These are phyloP conservation scores for Incumbomyces lentus DNA, from an alignment of 2,329 filamentous ascomycete genomes.

Conservation along the genomic window DNA sequence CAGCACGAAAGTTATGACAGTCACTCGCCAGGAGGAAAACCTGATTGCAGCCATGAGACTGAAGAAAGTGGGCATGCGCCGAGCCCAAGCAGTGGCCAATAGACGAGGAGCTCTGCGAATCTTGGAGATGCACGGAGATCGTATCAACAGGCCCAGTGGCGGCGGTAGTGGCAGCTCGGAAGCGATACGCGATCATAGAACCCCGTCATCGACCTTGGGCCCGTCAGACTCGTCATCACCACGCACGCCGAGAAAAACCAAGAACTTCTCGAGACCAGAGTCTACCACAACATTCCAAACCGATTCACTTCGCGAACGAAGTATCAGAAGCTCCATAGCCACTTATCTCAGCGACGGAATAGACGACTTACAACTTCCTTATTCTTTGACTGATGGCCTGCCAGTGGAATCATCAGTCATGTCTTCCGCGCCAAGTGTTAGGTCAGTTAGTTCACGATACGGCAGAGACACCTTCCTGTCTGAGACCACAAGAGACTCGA, in stretches of 20 bases:
- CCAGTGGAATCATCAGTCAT: background rate
- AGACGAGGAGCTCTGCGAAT: slow-evolving; percentile 8
- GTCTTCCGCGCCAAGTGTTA: background rate
- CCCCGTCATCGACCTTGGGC: background rate
- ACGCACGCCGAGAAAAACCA: background rate
- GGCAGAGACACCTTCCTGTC: slow-evolving; percentile 4
- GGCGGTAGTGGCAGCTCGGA: background rate
- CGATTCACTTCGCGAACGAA: slow-evolving; percentile 11
- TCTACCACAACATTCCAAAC: slow-evolving; percentile 19
- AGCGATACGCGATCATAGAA: background rate
- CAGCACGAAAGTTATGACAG: slow-evolving; percentile 40
- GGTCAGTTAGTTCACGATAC: background rate
- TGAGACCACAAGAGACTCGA: background rate
- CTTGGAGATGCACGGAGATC: slow-evolving; percentile 5
- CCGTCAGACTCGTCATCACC: background rate
- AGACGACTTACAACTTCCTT: slow-evolving; percentile 5
- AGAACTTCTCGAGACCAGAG: slow-evolving; percentile 6
- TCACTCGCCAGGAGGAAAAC: slow-evolving; percentile 44
- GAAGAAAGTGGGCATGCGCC: slow-evolving; percentile 37
- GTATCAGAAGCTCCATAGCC: slow-evolving; percentile 15
- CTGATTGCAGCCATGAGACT: slow-evolving; percentile 41
- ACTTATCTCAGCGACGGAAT: slow-evolving; percentile 7
- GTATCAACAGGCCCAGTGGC: background rate
- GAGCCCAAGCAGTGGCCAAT: slow-evolving; percentile 11
- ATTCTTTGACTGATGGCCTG: slow-evolving; percentile 1